Base-by-base conservation (phyloP, 2,329 filamentous ascomycete genomes). In the Torrubiellomyces zombiae region DNA sequence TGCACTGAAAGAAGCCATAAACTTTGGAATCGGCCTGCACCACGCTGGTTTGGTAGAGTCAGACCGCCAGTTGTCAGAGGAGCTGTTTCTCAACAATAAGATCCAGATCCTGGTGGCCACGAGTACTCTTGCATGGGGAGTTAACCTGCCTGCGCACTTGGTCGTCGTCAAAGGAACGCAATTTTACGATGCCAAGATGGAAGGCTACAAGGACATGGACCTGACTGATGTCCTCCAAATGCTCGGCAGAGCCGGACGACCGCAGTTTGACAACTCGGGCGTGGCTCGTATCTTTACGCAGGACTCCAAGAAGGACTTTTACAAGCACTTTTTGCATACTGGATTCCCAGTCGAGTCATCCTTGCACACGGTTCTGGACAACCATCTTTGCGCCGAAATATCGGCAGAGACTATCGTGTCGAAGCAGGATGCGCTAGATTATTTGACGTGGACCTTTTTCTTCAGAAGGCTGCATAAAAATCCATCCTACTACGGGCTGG, bases 361-460 rank as follows among this genome's bases (percentile, higher is more conserved):
- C 0, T 62, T 98, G 19, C 89, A 98, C 51, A 93, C 91, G 12
- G 89, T 95, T 1, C 60, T 98, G 6, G 86, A 95, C 53, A 93
- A 98, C 56, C 91, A 98, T 63, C 63, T 98, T 47, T 77, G 83
- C 33, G 89, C 89, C 30, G 89, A 98, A 54, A 74, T 95, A 5
- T 92, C 85, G 1, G 82, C 89, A 1, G 85, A 81, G 37, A 98
- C 89, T 1, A 80, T 98, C 25, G 60, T 76, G 16, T 92, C 83
- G 7, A 94, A 94, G 51, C 89, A 98, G 51, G 89, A 98, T 52
- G 89, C 89, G 1, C 65, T 98, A 4, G 91, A 98, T 50, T 98
- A 98, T 45, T 56, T 98, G 26, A 98, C 89, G 0, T 98, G 91
- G 89, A 98, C 91, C 1, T 98, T 98, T 59, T 98, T 98, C 67